Evolutionary conservation across 306 rosid species (phyloP).

Genomic region (Prunus fruticosa): DNA sequence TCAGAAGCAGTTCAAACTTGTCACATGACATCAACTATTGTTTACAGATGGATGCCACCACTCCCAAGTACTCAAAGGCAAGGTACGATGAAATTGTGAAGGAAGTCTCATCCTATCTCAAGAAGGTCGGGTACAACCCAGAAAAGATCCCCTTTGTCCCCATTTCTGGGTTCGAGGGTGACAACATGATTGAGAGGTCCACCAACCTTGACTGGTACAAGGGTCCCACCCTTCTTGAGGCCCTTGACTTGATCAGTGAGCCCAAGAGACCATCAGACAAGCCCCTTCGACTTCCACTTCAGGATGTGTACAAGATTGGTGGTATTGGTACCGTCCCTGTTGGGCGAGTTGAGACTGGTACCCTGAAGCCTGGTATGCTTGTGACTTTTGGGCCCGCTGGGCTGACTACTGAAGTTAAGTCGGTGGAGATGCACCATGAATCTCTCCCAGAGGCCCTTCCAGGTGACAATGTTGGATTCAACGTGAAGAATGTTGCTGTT

Average conservation of each 20-base stretch:
- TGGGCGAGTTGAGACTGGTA: constrained; percentile 39
- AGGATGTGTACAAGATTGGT: constrained; percentile 42
- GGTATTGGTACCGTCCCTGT: constrained; percentile 42
- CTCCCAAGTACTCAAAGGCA: constrained; percentile 39
- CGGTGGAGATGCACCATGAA: constrained; percentile 39
- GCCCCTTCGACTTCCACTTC: constrained; percentile 40
- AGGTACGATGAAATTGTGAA: constrained; percentile 40
- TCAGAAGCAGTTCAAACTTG: background rate
- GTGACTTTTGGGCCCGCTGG: constrained; percentile 35
- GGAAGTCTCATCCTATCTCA: constrained; percentile 33
- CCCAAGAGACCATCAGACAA: constrained; percentile 43
- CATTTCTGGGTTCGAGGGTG: constrained; percentile 38
- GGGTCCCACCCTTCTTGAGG: constrained; percentile 40
- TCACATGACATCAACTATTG: too few relatives aligned
- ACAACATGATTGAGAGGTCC: constrained; percentile 44
- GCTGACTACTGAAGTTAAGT: constrained; percentile 34
- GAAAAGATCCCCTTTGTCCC: constrained; percentile 36
- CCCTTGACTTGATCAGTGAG: constrained; percentile 32
- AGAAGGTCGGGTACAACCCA: constrained; percentile 43
- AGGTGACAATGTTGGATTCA: constrained; percentile 40
- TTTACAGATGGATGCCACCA: constrained; percentile 37
- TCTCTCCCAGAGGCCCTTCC: constrained; percentile 32
- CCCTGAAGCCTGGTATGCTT: constrained; percentile 34
- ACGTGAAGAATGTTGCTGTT: constrained; percentile 38
- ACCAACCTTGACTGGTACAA: constrained; percentile 42